Evolutionary conservation across 106 monocot genomes (phyloP).

Genomic region (Dioscorea zingiberensis): DNA sequence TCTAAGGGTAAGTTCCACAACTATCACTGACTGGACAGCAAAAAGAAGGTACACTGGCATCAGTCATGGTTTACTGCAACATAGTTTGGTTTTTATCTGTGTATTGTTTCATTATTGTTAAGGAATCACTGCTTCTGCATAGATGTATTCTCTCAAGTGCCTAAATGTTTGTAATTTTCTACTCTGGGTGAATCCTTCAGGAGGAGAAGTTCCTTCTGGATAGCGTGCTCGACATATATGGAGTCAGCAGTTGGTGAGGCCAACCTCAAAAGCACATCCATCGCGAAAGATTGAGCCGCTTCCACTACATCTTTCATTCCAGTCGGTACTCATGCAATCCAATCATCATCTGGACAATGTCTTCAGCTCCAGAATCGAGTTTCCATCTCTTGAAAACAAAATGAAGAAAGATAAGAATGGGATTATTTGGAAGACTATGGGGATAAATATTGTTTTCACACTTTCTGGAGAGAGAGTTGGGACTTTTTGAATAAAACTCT

Average conservation of each 20-base stretch:
- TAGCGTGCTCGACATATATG: slow-evolving; percentile 71
- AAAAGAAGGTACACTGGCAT: slow-evolving; percentile 47
- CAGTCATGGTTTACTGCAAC: background rate
- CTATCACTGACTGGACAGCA: slow-evolving; percentile 48
- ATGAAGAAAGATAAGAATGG: slow-evolving; percentile 96
- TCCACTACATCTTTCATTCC: slow-evolving; percentile 84
- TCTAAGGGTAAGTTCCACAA: slow-evolving; percentile 81
- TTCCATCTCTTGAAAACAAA: slow-evolving; percentile 82
- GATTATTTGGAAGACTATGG: slow-evolving; percentile 74
- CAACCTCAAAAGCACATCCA: slow-evolving; percentile 35
- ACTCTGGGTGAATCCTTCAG: too few relatives aligned
- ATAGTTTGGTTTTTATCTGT: background rate
- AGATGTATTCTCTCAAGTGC: too few relatives aligned
- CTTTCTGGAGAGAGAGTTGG: too few relatives aligned
- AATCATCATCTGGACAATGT: slow-evolving; percentile 88
- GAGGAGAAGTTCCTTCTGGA: slow-evolving; percentile 75
- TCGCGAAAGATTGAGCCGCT: slow-evolving; percentile 62
- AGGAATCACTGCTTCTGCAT: background rate
- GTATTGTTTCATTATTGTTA: background rate
- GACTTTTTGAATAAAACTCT: too few relatives aligned
- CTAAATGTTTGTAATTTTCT: too few relatives aligned
- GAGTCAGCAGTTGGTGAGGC: slow-evolving; percentile 69
- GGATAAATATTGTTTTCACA: slow-evolving; percentile 25
- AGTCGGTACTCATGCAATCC: slow-evolving; percentile 88
- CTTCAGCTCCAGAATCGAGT: slow-evolving; percentile 83